Conservation (phyloP, 768 basidiomycete genomes). For the Dacryopinax primogenitus region DNA sequence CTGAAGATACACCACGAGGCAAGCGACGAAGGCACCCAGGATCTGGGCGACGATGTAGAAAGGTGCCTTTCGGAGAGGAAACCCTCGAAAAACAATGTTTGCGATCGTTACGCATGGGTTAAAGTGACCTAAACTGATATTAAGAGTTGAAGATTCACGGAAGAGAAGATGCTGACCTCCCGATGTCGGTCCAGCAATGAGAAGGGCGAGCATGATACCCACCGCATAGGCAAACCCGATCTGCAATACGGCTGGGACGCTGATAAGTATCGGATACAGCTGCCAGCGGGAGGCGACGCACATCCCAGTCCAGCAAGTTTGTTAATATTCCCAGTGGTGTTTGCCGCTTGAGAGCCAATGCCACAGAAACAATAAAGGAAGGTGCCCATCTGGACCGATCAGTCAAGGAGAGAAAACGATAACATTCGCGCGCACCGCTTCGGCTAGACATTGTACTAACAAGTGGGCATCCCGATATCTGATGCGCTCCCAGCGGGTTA, state of each 20-base stretch:
- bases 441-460: slow-evolving; percentile 47
- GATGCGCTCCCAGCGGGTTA: background rate
- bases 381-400: slow-evolving; percentile 38
- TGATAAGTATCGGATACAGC: slow-evolving; percentile 5
- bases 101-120: slow-evolving; percentile 58
- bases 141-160: background rate
- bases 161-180: slow-evolving; percentile 25
- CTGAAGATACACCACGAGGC: slow-evolving; percentile 46
- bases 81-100: slow-evolving; percentile 53
- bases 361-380: slow-evolving; percentile 42
- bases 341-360: slow-evolving; percentile 42
- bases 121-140: slow-evolving; percentile 35
- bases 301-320: slow-evolving; percentile 37
- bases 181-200: slow-evolving; percentile 40
- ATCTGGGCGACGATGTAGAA: slow-evolving; percentile 59
- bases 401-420: background rate
- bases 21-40: slow-evolving; percentile 51
- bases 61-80: slow-evolving; percentile 74
- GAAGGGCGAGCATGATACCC: slow-evolving; percentile 48
- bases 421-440: slow-evolving; percentile 42
- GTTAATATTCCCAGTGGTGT: slow-evolving; percentile 37
- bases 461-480: slow-evolving; percentile 38
- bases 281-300: slow-evolving; percentile 23
- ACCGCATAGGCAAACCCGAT: slow-evolving; percentile 46
- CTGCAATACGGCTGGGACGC: slow-evolving; percentile 37